A percentile compares a stretch with the other conserved stretches of the same genome.
Conservation (phyloP, 257 asterid genomes). For the Solanum bulbocastanum region DNA sequence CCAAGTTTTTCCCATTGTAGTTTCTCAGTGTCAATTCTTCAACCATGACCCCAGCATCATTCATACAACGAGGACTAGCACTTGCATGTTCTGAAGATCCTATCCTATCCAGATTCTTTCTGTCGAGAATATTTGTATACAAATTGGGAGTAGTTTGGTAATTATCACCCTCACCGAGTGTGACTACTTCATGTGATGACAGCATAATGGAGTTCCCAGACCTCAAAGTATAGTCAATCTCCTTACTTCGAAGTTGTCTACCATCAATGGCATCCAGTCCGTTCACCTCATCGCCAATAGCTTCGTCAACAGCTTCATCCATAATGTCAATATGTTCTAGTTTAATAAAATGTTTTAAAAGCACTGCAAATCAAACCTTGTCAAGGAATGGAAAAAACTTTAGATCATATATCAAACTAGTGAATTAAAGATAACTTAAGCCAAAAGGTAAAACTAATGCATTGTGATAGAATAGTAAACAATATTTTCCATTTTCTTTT, state of each 20-base stretch:
- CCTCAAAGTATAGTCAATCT: conserved; percentile 34
- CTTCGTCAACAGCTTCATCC: conserved; percentile 23
- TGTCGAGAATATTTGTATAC: conserved; percentile 32
- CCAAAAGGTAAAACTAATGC: background rate
- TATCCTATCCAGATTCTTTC: conserved; percentile 50
- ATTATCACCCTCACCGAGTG: conserved; percentile 41
- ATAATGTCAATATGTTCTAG: background rate
- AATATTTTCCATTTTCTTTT: background rate
- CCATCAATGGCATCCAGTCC: conserved; percentile 22
- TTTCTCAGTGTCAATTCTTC: conserved; percentile 69
- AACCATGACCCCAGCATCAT: conserved; percentile 59
- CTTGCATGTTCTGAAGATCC: conserved; percentile 84
- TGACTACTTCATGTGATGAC: conserved; percentile 53
- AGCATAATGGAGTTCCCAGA: conserved; percentile 49
- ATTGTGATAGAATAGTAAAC: background rate
- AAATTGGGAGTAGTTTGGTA: conserved; percentile 24
- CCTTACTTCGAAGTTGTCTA: conserved; percentile 35
- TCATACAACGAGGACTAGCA: conserved; percentile 69
- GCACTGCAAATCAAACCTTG: conserved; percentile 6
- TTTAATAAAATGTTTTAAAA: conserved; percentile 5
- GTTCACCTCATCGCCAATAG: conserved; percentile 18
- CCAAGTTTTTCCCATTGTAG: conserved; percentile 49
- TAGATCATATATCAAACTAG: background rate
- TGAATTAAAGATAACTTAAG: background rate
- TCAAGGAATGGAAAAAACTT: background rate